phyloP scores from a whole-genome alignment of 2,329 filamentous ascomycete species.

The Cytospora paraplurivora region DNA sequence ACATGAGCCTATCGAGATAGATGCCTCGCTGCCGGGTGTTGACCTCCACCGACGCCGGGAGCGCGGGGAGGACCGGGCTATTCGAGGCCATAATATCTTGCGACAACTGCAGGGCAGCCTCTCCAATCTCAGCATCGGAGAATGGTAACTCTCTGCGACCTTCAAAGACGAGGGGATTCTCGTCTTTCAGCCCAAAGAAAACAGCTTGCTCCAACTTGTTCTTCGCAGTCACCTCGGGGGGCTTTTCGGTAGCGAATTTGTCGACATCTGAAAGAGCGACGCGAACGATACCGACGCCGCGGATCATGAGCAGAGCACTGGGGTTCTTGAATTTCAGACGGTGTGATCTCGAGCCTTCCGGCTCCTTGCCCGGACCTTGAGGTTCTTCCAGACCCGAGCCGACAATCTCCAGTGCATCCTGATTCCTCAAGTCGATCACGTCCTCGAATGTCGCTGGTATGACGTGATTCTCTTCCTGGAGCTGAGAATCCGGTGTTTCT shows the following conservation, averaged over 20 bases:
- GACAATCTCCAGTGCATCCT: slow-evolving; percentile 64
- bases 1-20: slow-evolving; percentile 74
- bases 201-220: slow-evolving; percentile 93
- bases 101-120: slow-evolving; percentile 78
- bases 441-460: slow-evolving; percentile 78
- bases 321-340: slow-evolving; percentile 64
- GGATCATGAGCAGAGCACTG: slow-evolving; percentile 61
- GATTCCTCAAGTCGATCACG: slow-evolving; percentile 74
- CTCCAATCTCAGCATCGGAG: slow-evolving; percentile 67
- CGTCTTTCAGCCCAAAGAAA: slow-evolving; percentile 80
- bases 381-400: slow-evolving; percentile 66
- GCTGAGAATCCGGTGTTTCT: slow-evolving; percentile 74
- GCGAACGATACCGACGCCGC: slow-evolving; percentile 63
- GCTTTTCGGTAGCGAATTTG: slow-evolving; percentile 59
- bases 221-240: slow-evolving; percentile 73
- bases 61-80: slow-evolving; percentile 71
- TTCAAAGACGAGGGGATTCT: slow-evolving; percentile 87
- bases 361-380: slow-evolving; percentile 37
- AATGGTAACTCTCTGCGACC: slow-evolving; percentile 69
- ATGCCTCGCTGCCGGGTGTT: slow-evolving; percentile 74
- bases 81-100: slow-evolving; percentile 78
- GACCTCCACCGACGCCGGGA: slow-evolving; percentile 76
- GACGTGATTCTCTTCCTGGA: slow-evolving; percentile 67
- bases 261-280: slow-evolving; percentile 61
- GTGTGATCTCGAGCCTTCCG: slow-evolving; percentile 52